These are phyloP conservation scores for Solanum gandarillasii DNA, from an alignment of 257 asterid genomes.

Conservation along the genomic window DNA sequence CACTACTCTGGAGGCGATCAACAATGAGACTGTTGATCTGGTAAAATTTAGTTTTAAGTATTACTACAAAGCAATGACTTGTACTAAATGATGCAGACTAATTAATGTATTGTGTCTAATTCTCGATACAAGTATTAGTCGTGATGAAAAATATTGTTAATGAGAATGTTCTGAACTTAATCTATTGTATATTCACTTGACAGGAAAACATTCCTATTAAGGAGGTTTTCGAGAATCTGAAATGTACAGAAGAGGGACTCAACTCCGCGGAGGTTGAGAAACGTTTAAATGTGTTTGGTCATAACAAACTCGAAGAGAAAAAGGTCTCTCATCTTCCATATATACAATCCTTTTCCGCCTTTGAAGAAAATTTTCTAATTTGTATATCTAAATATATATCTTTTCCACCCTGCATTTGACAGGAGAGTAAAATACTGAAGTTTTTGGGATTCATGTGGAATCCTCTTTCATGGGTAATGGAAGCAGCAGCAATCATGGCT, in stretches of 20 bases:
- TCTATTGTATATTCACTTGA: background rate
- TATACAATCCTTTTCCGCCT: background rate
- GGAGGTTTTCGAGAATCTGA: slow-evolving; percentile 20
- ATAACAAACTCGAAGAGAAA: slow-evolving; percentile 27
- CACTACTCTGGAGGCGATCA: slow-evolving; percentile 13
- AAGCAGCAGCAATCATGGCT: slow-evolving; percentile 25
- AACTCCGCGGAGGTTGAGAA: slow-evolving; percentile 9
- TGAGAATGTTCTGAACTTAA: background rate
- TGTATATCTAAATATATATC: background rate
- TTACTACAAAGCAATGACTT: background rate
- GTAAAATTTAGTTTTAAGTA: background rate
- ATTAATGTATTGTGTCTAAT: background rate
- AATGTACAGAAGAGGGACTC: slow-evolving; percentile 18
- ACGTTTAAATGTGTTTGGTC: slow-evolving; percentile 14
- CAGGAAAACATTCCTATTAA: slow-evolving; percentile 23
- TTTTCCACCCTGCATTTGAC: background rate
- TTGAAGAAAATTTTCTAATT: background rate
- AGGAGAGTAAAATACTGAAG: slow-evolving; percentile 25
- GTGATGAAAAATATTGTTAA: background rate
- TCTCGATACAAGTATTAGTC: background rate
- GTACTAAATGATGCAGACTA: background rate
- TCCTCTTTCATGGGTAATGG: slow-evolving; percentile 32
- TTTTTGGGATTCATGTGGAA: slow-evolving; percentile 31
- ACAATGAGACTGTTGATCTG: slow-evolving; percentile 20
- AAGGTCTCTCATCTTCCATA: slow-evolving; percentile 3